Conservation (phyloP, 306 rosid species). For the Dalbergia cochinchinensis region DNA sequence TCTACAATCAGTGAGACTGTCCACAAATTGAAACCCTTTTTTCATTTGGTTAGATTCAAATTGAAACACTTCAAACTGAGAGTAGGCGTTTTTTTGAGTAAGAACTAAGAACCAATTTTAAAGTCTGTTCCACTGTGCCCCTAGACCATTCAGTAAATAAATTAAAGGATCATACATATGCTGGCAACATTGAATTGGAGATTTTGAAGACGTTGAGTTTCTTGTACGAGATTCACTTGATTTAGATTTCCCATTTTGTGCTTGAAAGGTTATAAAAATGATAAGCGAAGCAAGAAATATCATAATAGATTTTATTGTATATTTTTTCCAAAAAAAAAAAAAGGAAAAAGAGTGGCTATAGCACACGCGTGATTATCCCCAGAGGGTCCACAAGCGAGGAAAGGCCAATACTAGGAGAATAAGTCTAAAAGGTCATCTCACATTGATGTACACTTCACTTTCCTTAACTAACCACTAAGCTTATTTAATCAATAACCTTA, state of each 20-base stretch:
- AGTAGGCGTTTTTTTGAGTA: not conserved
- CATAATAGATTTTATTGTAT: too few relatives aligned
- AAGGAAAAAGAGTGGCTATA: not conserved
- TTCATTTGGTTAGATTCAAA: not conserved
- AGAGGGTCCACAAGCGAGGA: not conserved
- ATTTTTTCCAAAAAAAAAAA: too few relatives aligned
- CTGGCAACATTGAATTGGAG: not conserved
- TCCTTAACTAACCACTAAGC: not conserved
- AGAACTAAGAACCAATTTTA: not conserved
- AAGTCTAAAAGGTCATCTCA: not conserved
- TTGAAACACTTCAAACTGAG: slow-evolving; percentile 7
- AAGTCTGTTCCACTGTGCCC: not conserved
- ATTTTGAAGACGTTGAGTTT: slow-evolving; percentile 1
- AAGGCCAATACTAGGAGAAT: not conserved
- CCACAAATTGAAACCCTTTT: not conserved
- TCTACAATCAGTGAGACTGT: not conserved
- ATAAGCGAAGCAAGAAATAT: not conserved
- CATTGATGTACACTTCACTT: too few relatives aligned
- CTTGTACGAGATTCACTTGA: not conserved
- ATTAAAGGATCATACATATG: slow-evolving; percentile 11
- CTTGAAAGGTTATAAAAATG: not conserved
- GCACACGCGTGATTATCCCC: not conserved
- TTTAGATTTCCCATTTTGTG: not conserved
- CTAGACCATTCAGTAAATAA: not conserved
- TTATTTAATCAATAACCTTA: not conserved